Percentiles rank a stretch among this genome's conserved stretches.
Evolutionary conservation across 2,329 filamentous ascomycete species (phyloP).

Genomic region (Fusarium sp.): DNA sequence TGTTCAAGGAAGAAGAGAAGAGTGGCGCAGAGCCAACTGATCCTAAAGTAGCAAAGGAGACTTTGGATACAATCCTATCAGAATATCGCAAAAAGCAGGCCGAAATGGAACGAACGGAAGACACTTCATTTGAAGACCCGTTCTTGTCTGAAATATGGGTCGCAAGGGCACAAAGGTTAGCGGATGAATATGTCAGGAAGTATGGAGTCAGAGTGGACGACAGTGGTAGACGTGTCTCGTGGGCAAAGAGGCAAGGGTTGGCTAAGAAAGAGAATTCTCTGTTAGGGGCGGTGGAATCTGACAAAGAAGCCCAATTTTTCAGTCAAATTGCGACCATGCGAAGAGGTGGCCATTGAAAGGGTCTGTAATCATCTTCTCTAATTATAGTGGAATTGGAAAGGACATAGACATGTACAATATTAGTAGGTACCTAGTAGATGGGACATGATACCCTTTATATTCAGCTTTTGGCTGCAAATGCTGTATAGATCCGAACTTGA

Average conservation of each 20-base stretch:
- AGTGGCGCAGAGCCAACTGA: neutral
- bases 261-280: neutral
- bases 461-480: slow-evolving; percentile 15
- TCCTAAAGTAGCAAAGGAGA: slow-evolving; percentile 5
- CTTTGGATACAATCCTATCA: slow-evolving; percentile 16
- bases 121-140: slow-evolving; percentile 13
- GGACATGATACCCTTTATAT: neutral
- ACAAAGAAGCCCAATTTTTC: neutral
- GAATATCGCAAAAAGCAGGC: slow-evolving; percentile 13
- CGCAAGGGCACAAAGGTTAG: neutral
- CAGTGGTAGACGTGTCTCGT: neutral
- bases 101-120: neutral
- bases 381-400: slow-evolving; percentile 18
- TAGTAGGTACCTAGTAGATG: neutral
- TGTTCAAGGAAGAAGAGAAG: slow-evolving; percentile 39
- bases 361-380: neutral
- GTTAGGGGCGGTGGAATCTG: neutral
- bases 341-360: neutral
- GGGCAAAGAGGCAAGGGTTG: neutral
- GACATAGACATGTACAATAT: neutral
- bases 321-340: neutral
- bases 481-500: neutral
- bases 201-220: neutral
- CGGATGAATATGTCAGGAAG: neutral
- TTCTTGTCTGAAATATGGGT: slow-evolving; percentile 16